Percentiles rank a stretch among this genome's conserved stretches.
Evolutionary conservation across 164 flowering plant genomes (phyloP).

Genomic region (Umbilicus rupestris): DNA sequence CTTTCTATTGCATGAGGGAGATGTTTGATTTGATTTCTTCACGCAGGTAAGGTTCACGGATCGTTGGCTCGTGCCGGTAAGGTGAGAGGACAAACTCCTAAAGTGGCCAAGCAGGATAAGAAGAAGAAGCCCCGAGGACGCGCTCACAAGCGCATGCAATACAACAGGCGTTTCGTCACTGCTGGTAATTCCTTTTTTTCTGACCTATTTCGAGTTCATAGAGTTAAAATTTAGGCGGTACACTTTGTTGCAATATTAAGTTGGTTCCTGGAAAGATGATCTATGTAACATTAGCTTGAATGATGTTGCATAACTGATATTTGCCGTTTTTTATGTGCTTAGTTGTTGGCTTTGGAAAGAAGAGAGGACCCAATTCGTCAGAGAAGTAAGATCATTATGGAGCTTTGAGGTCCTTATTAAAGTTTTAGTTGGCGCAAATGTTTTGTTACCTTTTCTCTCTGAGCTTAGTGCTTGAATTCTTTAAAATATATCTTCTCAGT

Average conservation of each 20-base stretch:
- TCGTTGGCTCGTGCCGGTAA: conserved; percentile 90
- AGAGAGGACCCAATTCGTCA: conserved; percentile 87
- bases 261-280: background rate
- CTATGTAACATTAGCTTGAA: too few species aligned
- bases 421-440: background rate
- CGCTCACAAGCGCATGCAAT: conserved; percentile 86
- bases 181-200: conserved; percentile 38
- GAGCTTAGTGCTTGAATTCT: too few species aligned
- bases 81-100: conserved; percentile 88
- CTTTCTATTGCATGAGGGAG: background rate
- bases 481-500: background rate
- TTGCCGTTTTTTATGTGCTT: background rate
- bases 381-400: conserved; percentile 43
- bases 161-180: conserved; percentile 89
- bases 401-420: too few species aligned
- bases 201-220: background rate
- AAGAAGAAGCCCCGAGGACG: conserved; percentile 92
- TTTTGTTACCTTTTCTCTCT: background rate
- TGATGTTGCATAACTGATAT: too few species aligned
- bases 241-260: too few species aligned
- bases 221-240: too few species aligned
- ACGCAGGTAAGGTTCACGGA: conserved; percentile 89
- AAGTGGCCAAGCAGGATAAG: conserved; percentile 89
- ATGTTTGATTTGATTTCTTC: background rate
- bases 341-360: conserved; percentile 96